These are phyloP conservation scores for Populus pruinosa DNA, from an alignment of 345 rosid species.

Conservation along the genomic window DNA sequence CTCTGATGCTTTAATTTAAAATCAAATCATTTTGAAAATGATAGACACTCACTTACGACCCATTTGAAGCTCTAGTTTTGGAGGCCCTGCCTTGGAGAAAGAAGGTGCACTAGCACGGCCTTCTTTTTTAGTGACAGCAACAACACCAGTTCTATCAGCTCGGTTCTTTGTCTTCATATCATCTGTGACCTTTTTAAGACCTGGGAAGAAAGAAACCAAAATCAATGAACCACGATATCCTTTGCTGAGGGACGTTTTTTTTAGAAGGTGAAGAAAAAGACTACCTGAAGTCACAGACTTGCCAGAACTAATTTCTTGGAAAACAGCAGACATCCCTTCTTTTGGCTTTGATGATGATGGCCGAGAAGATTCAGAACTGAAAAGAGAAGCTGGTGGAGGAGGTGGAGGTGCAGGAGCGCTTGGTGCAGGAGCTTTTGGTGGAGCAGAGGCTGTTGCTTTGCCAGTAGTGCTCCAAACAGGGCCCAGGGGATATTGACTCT, in stretches of 20 bases:
- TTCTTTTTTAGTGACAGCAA: conserved; percentile 55
- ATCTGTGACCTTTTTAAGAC: conserved; percentile 79
- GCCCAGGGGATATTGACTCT: conserved; percentile 81
- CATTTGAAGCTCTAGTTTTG: conserved; percentile 94
- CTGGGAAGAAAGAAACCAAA: conserved; percentile 32
- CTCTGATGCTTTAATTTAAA: not conserved
- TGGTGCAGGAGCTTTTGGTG: conserved; percentile 52
- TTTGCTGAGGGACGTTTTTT: not conserved
- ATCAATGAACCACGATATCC: not conserved
- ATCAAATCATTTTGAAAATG: not conserved
- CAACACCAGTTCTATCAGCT: conserved; percentile 65
- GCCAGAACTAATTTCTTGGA: conserved; percentile 73
- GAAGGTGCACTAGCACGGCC: conserved; percentile 43
- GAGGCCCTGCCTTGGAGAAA: conserved; percentile 74
- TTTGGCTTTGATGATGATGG: conserved; percentile 76
- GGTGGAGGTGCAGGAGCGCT: conserved; percentile 86
- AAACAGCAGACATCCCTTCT: conserved; percentile 92
- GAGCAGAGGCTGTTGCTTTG: conserved; percentile 42
- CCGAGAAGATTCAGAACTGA: conserved; percentile 63
- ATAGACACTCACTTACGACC: conserved; percentile 78
- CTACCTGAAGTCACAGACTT: conserved; percentile 69
- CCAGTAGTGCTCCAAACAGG: conserved; percentile 84
- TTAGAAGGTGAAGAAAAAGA: conserved; percentile 1
- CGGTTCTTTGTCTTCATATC: conserved; percentile 95
- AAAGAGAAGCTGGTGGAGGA: conserved; percentile 72